Evolutionary conservation across 1,284 basidiomycete species (phyloP).

Genomic region (Puccinia hordei): DNA sequence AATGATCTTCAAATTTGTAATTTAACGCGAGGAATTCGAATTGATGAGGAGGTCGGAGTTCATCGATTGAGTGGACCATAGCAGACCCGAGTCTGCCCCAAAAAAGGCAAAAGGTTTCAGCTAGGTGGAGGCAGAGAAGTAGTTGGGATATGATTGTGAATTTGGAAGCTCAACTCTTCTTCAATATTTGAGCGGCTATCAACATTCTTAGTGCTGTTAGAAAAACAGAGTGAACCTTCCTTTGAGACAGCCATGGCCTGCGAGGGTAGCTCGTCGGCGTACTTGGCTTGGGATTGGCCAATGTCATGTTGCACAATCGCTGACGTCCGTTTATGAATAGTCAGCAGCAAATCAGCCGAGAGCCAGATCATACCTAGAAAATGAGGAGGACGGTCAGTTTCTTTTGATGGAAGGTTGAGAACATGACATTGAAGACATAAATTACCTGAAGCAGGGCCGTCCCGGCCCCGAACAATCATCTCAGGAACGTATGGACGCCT

Average conservation of each 20-base stretch:
- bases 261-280: conserved; percentile 32
- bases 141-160: neutral
- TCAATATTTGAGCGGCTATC: conserved; percentile 10
- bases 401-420: neutral
- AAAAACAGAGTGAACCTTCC: conserved; percentile 30
- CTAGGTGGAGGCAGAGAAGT: neutral
- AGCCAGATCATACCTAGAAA: conserved; percentile 39
- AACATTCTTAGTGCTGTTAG: conserved; percentile 7
- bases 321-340: conserved; percentile 33
- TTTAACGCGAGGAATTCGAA: conserved; percentile 27
- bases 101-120: neutral
- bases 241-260: conserved; percentile 38
- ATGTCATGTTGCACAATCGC: conserved; percentile 47
- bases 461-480: conserved; percentile 39
- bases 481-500: conserved; percentile 34
- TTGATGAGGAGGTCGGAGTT: conserved; percentile 12
- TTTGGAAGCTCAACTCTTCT: conserved; percentile 22
- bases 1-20: conserved; percentile 36
- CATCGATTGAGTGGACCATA: conserved; percentile 18
- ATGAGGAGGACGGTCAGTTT: neutral
- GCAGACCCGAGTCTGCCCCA: neutral
- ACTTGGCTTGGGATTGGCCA: conserved; percentile 24
- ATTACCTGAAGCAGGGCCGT: conserved; percentile 42
- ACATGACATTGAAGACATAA: neutral
- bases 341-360: conserved; percentile 28